phyloP scores from a whole-genome alignment of 495 filamentous ascomycete species.

The Penicillium subrubescens region DNA sequence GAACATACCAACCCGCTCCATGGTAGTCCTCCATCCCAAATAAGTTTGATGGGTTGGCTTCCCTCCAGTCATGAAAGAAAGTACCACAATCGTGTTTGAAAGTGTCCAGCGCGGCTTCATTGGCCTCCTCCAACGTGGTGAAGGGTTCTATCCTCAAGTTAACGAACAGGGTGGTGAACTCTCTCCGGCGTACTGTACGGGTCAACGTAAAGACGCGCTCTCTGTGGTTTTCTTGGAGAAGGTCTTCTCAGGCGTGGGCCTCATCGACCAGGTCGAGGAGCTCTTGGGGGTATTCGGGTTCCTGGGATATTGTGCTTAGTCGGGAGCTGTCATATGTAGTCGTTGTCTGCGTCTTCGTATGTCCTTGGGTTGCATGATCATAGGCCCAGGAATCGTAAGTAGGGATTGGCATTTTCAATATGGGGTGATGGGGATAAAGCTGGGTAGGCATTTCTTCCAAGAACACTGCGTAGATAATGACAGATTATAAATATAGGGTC shows the following conservation, averaged over 20 bases:
- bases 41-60: neutral
- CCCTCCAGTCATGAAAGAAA: neutral
- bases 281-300: conserved; percentile 5
- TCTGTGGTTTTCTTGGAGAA: neutral
- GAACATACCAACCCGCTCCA: conserved; percentile 4
- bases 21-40: conserved; percentile 1
- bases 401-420: neutral
- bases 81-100: neutral
- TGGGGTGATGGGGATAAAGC: neutral
- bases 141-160: neutral
- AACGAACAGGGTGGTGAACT: too few relatives aligned
- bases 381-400: neutral
- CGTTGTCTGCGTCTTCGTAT: neutral
- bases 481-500: neutral
- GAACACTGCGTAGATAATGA: neutral
- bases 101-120: neutral
- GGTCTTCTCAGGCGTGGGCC: neutral
- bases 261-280: conserved; percentile 7
- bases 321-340: neutral
- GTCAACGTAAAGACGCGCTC: neutral
- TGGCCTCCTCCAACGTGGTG: conserved; percentile 8
- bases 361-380: neutral
- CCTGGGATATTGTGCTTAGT: neutral
- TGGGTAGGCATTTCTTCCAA: neutral
- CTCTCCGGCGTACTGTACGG: neutral